Evolutionary conservation across 306 rosid species (phyloP).

Genomic region (Trichosanthes cucumerina): DNA sequence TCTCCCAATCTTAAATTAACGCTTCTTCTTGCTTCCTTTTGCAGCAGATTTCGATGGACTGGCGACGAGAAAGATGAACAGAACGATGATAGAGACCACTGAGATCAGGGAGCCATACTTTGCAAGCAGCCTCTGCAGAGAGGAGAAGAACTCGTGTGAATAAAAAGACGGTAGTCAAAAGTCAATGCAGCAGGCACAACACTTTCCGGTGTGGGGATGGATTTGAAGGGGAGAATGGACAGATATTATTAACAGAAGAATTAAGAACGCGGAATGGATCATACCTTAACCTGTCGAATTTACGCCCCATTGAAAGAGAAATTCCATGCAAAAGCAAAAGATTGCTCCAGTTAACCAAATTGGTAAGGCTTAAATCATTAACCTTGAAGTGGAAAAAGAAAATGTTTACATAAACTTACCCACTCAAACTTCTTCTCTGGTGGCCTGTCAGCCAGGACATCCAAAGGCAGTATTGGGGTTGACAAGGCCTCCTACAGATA

Average conservation of each 20-base stretch:
- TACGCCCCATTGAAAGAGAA: constrained; percentile 15
- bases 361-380: constrained; percentile 13
- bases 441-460: constrained; percentile 80
- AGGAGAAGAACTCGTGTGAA: background rate
- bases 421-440: constrained; percentile 82
- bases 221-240: background rate
- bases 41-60: constrained; percentile 69
- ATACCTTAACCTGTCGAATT: constrained; percentile 76
- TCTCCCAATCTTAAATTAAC: constrained; percentile 24
- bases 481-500: constrained; percentile 55
- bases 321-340: constrained; percentile 34
- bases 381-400: background rate
- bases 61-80: constrained; percentile 61
- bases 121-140: constrained; percentile 65
- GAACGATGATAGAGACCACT: constrained; percentile 55
- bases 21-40: constrained; percentile 97
- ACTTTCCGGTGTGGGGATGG: background rate
- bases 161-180: background rate
- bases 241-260: background rate
- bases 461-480: constrained; percentile 82
- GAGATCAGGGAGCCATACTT: constrained; percentile 85
- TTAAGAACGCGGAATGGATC: background rate
- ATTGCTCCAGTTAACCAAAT: constrained; percentile 24
- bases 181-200: background rate
- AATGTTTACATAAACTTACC: constrained; percentile 37